A percentile compares a stretch with the other conserved stretches of the same genome.
Evolutionary conservation across 2,329 filamentous ascomycete genomes (phyloP).

Genomic region (Exophiala aquamarina): DNA sequence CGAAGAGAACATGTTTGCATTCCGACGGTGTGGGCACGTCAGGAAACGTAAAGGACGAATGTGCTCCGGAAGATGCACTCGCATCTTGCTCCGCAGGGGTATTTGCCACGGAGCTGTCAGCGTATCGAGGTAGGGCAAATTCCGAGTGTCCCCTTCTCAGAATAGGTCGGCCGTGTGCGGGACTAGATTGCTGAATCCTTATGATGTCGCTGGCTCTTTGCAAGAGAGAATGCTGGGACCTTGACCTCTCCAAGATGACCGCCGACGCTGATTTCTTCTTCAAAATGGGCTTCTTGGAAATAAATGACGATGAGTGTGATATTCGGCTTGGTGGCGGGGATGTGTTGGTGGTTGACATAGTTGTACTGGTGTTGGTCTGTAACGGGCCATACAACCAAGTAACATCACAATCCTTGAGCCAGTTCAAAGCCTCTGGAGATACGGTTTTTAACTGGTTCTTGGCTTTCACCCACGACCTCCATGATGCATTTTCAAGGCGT

Average conservation of each 20-base stretch:
- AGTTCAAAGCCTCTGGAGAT: slow-evolving; percentile 88
- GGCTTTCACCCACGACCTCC: slow-evolving; percentile 93
- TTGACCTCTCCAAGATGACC: slow-evolving; percentile 83
- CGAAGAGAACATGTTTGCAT: slow-evolving; percentile 90
- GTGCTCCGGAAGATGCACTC: slow-evolving; percentile 50
- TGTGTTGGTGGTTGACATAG: slow-evolving; percentile 36
- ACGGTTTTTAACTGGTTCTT: slow-evolving; percentile 86
- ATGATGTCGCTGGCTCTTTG: slow-evolving; percentile 87
- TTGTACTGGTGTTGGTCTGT: slow-evolving; percentile 61
- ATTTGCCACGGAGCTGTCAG: slow-evolving; percentile 47
- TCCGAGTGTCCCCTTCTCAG: slow-evolving; percentile 68
- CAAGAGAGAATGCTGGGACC: slow-evolving; percentile 83
- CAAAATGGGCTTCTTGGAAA: slow-evolving; percentile 82
- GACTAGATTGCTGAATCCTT: slow-evolving; percentile 70
- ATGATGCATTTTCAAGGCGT: slow-evolving; percentile 90
- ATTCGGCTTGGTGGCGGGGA: slow-evolving; percentile 55
- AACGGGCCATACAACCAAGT: slow-evolving; percentile 96
- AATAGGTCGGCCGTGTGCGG: slow-evolving; percentile 51
- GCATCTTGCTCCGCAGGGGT: slow-evolving; percentile 50
- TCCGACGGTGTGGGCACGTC: slow-evolving; percentile 53
- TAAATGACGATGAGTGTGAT: slow-evolving; percentile 65
- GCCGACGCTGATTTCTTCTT: slow-evolving; percentile 98
- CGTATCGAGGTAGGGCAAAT: slow-evolving; percentile 62
- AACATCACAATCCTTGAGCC: slow-evolving; percentile 96
- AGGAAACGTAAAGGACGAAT: slow-evolving; percentile 65